Percentiles rank a stretch among this genome's conserved stretches.
Conservation (phyloP, 768 basidiomycete genomes). For the Xerocomus brunneocitrinus region DNA sequence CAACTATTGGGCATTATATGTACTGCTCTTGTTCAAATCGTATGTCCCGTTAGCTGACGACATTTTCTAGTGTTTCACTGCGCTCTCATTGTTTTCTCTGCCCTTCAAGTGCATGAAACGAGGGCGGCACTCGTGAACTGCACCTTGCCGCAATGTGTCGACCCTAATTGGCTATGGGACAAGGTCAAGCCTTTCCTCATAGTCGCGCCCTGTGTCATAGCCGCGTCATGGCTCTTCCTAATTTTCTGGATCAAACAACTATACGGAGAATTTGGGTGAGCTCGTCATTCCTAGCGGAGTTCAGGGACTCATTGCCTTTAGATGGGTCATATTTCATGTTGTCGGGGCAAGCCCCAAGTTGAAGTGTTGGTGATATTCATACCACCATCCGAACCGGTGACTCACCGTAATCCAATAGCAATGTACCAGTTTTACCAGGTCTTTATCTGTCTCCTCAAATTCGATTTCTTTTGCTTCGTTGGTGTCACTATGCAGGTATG, state of each 20-base stretch:
- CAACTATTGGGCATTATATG: conserved; percentile 72
- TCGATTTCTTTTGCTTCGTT: conserved; percentile 84
- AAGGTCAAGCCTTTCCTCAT: conserved; percentile 65
- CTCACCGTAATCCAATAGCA: conserved; percentile 37
- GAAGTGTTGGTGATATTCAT: conserved; percentile 53
- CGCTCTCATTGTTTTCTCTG: conserved; percentile 68
- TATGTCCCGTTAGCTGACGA: conserved; percentile 3
- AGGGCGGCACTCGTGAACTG: conserved; percentile 47
- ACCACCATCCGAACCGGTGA: neutral
- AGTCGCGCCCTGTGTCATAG: conserved; percentile 67
- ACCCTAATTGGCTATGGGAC: conserved; percentile 53
- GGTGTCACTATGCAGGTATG: conserved; percentile 85
- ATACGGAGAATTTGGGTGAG: conserved; percentile 81
- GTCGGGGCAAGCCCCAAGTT: conserved; percentile 82
- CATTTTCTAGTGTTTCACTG: conserved; percentile 55
- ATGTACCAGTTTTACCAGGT: conserved; percentile 91
- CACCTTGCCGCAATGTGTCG: conserved; percentile 36
- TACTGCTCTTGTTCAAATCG: conserved; percentile 30
- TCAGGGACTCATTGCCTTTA: conserved; percentile 26
- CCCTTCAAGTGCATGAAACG: conserved; percentile 78
- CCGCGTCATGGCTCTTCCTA: conserved; percentile 59
- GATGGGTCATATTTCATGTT: conserved; percentile 89
- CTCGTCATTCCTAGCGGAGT: neutral
- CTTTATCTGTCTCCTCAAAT: conserved; percentile 82
- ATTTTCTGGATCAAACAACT: conserved; percentile 66